phyloP scores from a whole-genome alignment of 176 grass and related monocot genomes.

The Secale cereale region DNA sequence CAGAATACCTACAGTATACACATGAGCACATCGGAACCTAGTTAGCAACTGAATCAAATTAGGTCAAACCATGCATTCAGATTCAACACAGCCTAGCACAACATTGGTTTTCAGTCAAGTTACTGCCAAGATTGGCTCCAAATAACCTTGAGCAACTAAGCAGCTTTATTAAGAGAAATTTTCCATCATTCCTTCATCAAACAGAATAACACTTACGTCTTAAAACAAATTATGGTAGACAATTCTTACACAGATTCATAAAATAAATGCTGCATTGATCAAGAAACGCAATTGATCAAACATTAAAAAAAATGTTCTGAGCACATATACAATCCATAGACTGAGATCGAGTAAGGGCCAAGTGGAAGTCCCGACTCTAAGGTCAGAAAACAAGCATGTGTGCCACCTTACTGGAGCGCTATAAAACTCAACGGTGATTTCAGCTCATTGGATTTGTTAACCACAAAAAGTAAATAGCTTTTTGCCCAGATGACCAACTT shows the following conservation, averaged over 20 bases:
- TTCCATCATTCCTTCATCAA: background rate
- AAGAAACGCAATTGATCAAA: background rate
- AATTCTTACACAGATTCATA: background rate
- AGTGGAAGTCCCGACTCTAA: background rate
- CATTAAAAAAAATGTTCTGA: background rate
- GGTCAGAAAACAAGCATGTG: background rate
- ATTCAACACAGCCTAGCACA: background rate
- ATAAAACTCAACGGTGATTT: no score
- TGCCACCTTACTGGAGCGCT: background rate
- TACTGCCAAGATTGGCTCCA: no score
- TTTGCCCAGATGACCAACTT: background rate
- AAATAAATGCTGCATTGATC: background rate
- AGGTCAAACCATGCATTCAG: background rate
- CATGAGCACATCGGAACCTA: background rate
- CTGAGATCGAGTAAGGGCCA: no score
- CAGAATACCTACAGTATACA: constrained; percentile 66
- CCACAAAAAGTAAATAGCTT: no score
- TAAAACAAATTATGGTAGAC: background rate
- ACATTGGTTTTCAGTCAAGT: background rate
- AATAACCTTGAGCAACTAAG: background rate
- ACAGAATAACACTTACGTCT: background rate
- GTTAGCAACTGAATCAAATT: background rate
- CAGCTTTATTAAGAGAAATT: background rate
- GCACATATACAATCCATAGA: no score
- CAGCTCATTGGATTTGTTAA: no score